Conservation (phyloP, 2,329 filamentous ascomycete genomes). For the Alternaria panax region DNA sequence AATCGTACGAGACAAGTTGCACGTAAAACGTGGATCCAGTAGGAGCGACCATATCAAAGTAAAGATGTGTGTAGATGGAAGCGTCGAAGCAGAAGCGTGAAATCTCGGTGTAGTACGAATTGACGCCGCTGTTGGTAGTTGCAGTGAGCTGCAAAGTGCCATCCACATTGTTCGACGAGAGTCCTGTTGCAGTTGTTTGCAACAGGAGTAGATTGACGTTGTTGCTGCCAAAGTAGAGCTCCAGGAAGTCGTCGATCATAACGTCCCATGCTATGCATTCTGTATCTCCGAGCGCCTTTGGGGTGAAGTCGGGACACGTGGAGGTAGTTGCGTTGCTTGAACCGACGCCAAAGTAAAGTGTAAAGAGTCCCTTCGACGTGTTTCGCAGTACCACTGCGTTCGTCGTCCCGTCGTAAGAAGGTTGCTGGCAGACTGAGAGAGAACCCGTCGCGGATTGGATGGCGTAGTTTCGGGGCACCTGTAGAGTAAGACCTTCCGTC, state of each 20-base stretch:
- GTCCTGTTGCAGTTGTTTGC: constrained; percentile 10
- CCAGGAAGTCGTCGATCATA: constrained; percentile 14
- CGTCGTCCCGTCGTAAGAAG: constrained; percentile 10
- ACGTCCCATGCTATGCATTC: constrained; percentile 18
- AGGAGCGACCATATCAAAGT: constrained; percentile 17
- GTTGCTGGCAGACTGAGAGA: constrained; percentile 14
- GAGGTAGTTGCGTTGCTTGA: not conserved
- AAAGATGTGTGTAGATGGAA: constrained; percentile 13
- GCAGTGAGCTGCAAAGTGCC: constrained; percentile 15
- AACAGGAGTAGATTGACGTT: constrained; percentile 14
- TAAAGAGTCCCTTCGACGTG: constrained; percentile 10
- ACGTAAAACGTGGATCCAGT: constrained; percentile 10
- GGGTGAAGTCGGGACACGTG: constrained; percentile 14
- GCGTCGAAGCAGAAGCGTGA: constrained; percentile 17
- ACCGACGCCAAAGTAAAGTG: constrained; percentile 3
- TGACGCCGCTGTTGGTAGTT: constrained; percentile 12
- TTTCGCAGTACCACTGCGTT: constrained; percentile 15
- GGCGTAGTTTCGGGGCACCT: constrained; percentile 8
- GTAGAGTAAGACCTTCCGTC: constrained; percentile 9
- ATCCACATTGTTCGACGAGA: constrained; percentile 13
- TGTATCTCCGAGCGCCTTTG: constrained; percentile 6
- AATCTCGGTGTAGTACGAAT: constrained; percentile 16
- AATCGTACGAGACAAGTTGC: constrained; percentile 15
- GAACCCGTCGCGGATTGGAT: constrained; percentile 9
- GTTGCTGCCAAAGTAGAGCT: constrained; percentile 19